Evolutionary conservation across 331 rosid species (phyloP).

Genomic region (Telfairia occidentalis): DNA sequence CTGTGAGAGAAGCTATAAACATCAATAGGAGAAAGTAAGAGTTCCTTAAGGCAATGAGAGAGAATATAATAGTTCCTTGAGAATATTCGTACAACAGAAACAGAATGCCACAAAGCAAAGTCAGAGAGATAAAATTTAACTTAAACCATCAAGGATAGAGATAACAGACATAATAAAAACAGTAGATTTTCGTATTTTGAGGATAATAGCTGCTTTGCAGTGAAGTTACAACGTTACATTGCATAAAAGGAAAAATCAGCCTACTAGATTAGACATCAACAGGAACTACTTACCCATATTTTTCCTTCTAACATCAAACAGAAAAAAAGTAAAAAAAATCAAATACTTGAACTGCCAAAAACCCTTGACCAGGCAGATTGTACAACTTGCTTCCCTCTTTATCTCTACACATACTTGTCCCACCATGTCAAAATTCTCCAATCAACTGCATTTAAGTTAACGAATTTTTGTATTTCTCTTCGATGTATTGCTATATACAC

Average conservation of each 20-base stretch:
- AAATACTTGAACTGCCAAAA: not conserved
- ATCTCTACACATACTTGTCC: not conserved
- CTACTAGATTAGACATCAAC: not conserved
- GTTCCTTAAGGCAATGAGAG: not conserved
- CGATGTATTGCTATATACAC: slow-evolving; percentile 38
- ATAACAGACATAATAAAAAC: not conserved
- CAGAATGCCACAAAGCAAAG: not conserved
- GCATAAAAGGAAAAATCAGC: not conserved
- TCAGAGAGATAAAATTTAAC: not conserved
- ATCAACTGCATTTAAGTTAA: slow-evolving; percentile 15
- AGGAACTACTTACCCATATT: not conserved
- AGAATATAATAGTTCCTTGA: not conserved
- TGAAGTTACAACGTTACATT: slow-evolving; percentile 9
- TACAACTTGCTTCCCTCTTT: not conserved
- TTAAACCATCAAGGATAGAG: not conserved
- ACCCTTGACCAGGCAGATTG: not conserved
- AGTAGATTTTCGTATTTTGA: not conserved
- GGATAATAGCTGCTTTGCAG: slow-evolving; percentile 11
- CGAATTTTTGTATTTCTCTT: slow-evolving; percentile 19
- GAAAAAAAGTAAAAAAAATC: not conserved
- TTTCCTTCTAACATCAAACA: not conserved
- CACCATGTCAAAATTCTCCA: slow-evolving; percentile 1
- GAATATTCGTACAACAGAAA: not conserved
- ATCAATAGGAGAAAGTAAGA: not conserved
- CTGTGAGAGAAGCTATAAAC: not conserved